Evolutionary conservation across 2,329 filamentous ascomycete species (phyloP).

Genomic region (Xenoacremonium recifei): DNA sequence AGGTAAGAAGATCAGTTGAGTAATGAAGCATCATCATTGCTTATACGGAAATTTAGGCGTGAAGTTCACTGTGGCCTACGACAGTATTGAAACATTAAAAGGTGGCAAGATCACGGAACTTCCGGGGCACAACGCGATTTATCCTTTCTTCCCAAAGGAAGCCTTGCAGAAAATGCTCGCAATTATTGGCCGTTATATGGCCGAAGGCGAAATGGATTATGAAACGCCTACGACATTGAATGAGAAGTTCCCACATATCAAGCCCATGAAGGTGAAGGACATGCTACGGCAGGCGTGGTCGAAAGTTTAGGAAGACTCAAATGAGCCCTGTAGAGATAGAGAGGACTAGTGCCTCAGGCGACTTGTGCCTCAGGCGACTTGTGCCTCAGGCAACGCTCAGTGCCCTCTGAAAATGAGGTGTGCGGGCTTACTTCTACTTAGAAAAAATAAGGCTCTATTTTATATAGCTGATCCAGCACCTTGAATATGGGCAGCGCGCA

Average conservation of each 20-base stretch:
- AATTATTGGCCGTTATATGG: neutral
- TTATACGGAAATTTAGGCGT: slow-evolving; percentile 21
- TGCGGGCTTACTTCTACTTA: no score
- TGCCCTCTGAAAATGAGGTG: no score
- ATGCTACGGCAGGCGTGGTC: neutral
- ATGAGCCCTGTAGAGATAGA: no score
- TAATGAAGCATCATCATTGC: no score
- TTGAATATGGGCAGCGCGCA: no score
- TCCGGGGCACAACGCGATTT: slow-evolving; percentile 20
- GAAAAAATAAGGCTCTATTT: no score
- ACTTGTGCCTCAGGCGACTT: no score
- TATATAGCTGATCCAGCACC: no score
- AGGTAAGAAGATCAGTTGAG: no score
- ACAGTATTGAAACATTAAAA: slow-evolving; percentile 28
- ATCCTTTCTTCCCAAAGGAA: slow-evolving; percentile 25
- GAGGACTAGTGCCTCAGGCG: no score
- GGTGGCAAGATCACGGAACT: slow-evolving; percentile 34
- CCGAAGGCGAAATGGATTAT: neutral
- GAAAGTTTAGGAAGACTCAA: no score
- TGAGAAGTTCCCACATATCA: neutral
- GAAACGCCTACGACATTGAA: neutral
- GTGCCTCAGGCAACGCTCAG: no score
- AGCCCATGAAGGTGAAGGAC: neutral
- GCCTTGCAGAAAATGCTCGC: slow-evolving; percentile 11
- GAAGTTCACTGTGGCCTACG: slow-evolving; percentile 39